Conservation (phyloP, 169 alveolate species). For the Cryptosporidium ubiquitum region DNA sequence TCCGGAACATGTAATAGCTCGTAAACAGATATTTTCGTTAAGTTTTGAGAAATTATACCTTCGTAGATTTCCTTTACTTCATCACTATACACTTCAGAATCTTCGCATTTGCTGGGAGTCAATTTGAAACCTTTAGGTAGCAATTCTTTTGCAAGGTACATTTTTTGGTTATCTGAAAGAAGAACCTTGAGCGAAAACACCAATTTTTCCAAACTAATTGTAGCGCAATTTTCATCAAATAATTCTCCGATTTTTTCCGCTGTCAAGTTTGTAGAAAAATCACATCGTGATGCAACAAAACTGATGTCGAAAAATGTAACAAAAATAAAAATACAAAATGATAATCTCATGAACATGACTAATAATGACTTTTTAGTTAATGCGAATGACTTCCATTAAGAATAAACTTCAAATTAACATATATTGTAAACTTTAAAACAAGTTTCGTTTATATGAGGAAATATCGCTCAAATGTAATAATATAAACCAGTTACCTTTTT, state of each 20-base stretch:
- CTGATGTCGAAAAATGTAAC: neutral
- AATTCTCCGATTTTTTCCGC: too few species aligned
- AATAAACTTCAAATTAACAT: neutral
- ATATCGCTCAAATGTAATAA: neutral
- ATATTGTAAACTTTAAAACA: neutral
- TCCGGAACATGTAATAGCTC: constrained; percentile 50
- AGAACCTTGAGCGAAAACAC: neutral
- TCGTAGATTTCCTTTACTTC: neutral
- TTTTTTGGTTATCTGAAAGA: neutral
- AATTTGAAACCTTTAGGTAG: neutral
- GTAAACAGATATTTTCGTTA: neutral
- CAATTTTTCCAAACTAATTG: neutral
- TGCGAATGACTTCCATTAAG: neutral
- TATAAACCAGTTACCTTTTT: neutral
- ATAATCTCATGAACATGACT: neutral
- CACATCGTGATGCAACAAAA: neutral
- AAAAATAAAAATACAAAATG: neutral
- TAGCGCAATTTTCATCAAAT: too few species aligned
- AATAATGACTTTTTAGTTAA: neutral
- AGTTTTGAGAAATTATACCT: neutral
- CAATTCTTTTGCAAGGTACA: neutral
- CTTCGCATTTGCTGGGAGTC: neutral
- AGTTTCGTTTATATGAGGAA: neutral
- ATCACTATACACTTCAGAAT: neutral
- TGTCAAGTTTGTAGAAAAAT: neutral